phyloP scores from a whole-genome alignment of 2,329 filamentous ascomycete species.

The Escovopsis sp. region DNA sequence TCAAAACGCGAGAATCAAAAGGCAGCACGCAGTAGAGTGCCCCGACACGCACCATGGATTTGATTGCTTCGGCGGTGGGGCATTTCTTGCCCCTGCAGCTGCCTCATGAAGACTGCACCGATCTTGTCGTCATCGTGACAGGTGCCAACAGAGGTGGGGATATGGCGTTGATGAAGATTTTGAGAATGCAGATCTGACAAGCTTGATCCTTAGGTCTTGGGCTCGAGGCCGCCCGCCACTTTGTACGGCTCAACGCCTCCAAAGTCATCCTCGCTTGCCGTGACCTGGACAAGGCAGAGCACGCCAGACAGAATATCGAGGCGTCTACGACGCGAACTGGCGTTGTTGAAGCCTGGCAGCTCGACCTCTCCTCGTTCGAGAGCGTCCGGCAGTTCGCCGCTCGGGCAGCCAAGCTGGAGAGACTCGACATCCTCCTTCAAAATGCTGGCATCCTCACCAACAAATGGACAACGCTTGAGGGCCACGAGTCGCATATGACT shows the following conservation, averaged over 20 bases:
- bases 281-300: slow-evolving; percentile 20
- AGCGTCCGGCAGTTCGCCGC: slow-evolving; percentile 3
- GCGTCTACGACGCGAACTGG: slow-evolving; percentile 7
- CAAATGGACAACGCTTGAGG: neutral
- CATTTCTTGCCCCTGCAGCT: slow-evolving; percentile 16
- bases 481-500: slow-evolving; percentile 2
- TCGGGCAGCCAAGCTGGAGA: slow-evolving; percentile 1
- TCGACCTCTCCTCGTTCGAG: slow-evolving; percentile 5
- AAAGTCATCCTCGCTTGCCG: slow-evolving; percentile 26
- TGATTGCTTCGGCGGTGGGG: slow-evolving; percentile 2
- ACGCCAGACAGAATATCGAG: slow-evolving; percentile 19
- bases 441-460: slow-evolving; percentile 3
- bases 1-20: too few relatives aligned
- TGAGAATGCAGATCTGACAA: neutral
- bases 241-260: slow-evolving; percentile 19
- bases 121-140: slow-evolving; percentile 23
- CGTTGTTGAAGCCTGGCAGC: slow-evolving; percentile 7
- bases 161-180: too few relatives aligned
- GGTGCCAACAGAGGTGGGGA: slow-evolving; percentile 18
- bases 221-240: slow-evolving; percentile 24
- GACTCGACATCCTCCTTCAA: slow-evolving; percentile 4
- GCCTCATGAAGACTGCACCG: slow-evolving; percentile 18
- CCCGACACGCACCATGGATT: neutral
- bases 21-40: too few relatives aligned
- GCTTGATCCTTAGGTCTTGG: slow-evolving; percentile 17